Base-by-base conservation (phyloP, 805 yeast species). In the Suhomyces pyralidae region DNA sequence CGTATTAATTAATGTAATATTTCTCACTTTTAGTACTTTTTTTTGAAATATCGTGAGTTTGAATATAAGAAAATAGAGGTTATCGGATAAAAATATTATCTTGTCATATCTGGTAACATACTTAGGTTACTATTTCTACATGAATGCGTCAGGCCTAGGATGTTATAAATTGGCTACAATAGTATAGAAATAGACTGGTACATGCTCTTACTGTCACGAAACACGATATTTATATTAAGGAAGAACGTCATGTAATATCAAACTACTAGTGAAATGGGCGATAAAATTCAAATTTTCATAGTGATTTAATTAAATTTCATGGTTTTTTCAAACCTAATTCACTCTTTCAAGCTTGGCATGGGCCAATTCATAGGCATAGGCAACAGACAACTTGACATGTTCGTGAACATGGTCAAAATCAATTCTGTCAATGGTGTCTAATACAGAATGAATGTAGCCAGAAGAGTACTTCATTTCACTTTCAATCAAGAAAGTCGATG, bases 401-500 rank as follows among this genome's bases (percentile, higher is more conserved):
- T 93, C 90, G 14, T 74, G 78, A 74, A 93, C 83, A 66, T 92
- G 97, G 44, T 78, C 82, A 61, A 88, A 82, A 62, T 88, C 86
- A 49, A 93, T 77, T 59, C 87, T 76, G 61, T 91, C 97, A 51
- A 93, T 64, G 2, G 96, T 90, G 64, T 93, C 99, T 67, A 80
- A 67, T 0, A 83, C 78, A 40, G 88, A 80, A 69, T 93, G 99
- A 57, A 91, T 86, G 63, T 76, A 85, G 45, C 85, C 86, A 68
- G 83, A 84, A 3, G 84, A 77, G 56, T 77, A 76, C 51, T 81
- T 78, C 67, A 90, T 79, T 52, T 80, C 86, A 44, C 90, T 79
- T 68, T 94, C 99, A 57, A 87, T 82, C 45, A 90, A 87, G 68
- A 90, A 88, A 30, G 90, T 81, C 8, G 90, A 80, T 4, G 97